These are phyloP conservation scores for Falciphora oryzae DNA, from an alignment of 2,329 filamentous ascomycete species.

Conservation along the genomic window DNA sequence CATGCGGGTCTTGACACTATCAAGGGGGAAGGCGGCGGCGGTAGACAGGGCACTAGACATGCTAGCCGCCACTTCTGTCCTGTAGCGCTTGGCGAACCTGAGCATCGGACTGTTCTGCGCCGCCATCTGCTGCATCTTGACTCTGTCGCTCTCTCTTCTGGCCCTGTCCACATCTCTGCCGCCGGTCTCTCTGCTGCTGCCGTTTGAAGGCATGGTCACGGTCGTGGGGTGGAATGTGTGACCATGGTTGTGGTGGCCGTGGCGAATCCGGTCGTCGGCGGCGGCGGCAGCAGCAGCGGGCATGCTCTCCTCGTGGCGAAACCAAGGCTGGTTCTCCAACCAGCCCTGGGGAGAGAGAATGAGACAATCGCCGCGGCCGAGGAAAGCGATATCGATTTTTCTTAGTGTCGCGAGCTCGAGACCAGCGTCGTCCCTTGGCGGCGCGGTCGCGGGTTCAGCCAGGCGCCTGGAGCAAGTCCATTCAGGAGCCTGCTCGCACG, in stretches of 20 bases:
- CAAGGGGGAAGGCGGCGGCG: slow-evolving; percentile 75
- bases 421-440: not conserved
- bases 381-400: not conserved
- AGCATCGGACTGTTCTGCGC: slow-evolving; percentile 9
- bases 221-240: slow-evolving; percentile 31
- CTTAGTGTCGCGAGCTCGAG: not conserved
- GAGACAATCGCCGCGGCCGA: not conserved
- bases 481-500: slow-evolving; percentile 7
- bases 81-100: slow-evolving; percentile 66
- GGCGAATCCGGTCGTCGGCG: slow-evolving; percentile 26
- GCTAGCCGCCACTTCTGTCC: slow-evolving; percentile 74
- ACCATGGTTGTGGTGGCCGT: slow-evolving; percentile 34
- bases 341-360: too few species aligned
- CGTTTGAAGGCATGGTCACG: slow-evolving; percentile 35
- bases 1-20: slow-evolving; percentile 87
- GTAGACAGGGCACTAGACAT: slow-evolving; percentile 73
- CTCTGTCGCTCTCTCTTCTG: slow-evolving; percentile 14
- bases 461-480: slow-evolving; percentile 6
- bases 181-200: slow-evolving; percentile 15
- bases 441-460: slow-evolving; percentile 9
- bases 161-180: slow-evolving; percentile 10
- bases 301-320: slow-evolving; percentile 27
- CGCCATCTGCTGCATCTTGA: slow-evolving; percentile 12
- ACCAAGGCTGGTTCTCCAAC: slow-evolving; percentile 18
- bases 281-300: slow-evolving; percentile 17